phyloP scores from a whole-genome alignment of 257 asterid genomes.

The Buddleja alternifolia region DNA sequence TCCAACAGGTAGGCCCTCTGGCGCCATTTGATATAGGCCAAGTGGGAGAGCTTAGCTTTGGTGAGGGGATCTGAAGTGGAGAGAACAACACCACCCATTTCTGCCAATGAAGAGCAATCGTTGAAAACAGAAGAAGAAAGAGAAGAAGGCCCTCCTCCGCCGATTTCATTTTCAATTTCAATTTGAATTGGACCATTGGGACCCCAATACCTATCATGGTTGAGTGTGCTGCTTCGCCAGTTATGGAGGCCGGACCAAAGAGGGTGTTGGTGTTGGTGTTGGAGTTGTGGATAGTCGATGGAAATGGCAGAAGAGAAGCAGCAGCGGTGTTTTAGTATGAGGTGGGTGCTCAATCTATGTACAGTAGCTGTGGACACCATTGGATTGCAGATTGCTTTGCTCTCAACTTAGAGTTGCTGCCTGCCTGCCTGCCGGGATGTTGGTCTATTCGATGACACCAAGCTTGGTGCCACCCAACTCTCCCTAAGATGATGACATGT shows the following conservation, averaged over 20 bases:
- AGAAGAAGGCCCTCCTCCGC: too few relatives aligned
- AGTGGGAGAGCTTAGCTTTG: slow-evolving; percentile 81
- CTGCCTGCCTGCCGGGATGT: too few relatives aligned
- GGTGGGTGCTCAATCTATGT: slow-evolving; percentile 24
- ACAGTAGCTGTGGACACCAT: too few relatives aligned
- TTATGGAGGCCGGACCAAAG: slow-evolving; percentile 83
- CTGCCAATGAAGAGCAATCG: slow-evolving; percentile 72
- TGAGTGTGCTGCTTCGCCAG: slow-evolving; percentile 75
- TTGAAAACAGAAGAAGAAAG: slow-evolving; percentile 17
- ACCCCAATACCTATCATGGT: slow-evolving; percentile 80
- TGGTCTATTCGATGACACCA: too few relatives aligned
- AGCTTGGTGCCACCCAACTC: too few relatives aligned
- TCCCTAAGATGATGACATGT: too few relatives aligned
- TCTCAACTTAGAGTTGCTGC: too few relatives aligned
- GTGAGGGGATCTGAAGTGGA: slow-evolving; percentile 72
- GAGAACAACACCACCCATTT: slow-evolving; percentile 78
- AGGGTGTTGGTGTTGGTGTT: slow-evolving; percentile 43
- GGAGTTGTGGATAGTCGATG: slow-evolving; percentile 45
- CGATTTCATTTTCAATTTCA: slow-evolving; percentile 9
- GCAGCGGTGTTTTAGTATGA: slow-evolving; percentile 26
- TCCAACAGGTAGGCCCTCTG: slow-evolving; percentile 72
- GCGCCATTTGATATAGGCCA: slow-evolving; percentile 71
- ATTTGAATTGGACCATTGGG: slow-evolving; percentile 61
- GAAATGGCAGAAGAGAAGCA: slow-evolving; percentile 36
- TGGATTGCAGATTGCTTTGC: too few relatives aligned